Evolutionary conservation across 768 basidiomycete species (phyloP).

Genomic region (Mycena alexandri): DNA sequence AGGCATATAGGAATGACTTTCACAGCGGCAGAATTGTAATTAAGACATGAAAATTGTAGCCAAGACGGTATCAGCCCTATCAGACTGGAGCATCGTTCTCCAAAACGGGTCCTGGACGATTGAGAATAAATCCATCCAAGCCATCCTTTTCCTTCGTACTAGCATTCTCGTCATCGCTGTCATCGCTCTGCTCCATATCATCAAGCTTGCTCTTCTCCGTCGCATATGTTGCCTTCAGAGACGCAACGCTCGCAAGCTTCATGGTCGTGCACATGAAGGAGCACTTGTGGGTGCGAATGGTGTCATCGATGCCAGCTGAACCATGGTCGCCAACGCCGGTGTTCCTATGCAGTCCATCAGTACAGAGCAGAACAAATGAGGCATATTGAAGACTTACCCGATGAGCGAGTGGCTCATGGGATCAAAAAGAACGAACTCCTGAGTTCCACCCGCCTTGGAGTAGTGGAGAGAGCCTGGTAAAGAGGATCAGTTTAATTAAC

Average conservation of each 20-base stretch:
- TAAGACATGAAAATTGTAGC: no score
- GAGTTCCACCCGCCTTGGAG: background rate
- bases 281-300: conserved; percentile 2
- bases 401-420: background rate
- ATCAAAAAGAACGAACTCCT: conserved; percentile 2
- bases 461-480: conserved; percentile 4
- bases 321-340: conserved; percentile 7
- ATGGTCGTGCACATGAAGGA: background rate
- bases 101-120: no score
- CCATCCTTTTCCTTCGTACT: background rate
- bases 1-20: no score
- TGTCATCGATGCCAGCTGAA: conserved; percentile 1
- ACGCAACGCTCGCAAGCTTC: background rate
- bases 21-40: no score
- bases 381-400: conserved; percentile 1
- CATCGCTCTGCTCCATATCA: background rate
- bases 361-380: background rate
- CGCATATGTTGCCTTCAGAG: background rate
- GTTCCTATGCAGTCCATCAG: background rate
- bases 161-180: no score
- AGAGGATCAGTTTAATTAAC: no score
- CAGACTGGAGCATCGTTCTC: no score
- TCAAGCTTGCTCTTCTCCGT: background rate
- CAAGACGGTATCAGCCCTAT: no score
- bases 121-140: background rate